Base-by-base conservation (phyloP, 768 basidiomycete genomes). In the Nidularia pulvinata region DNA sequence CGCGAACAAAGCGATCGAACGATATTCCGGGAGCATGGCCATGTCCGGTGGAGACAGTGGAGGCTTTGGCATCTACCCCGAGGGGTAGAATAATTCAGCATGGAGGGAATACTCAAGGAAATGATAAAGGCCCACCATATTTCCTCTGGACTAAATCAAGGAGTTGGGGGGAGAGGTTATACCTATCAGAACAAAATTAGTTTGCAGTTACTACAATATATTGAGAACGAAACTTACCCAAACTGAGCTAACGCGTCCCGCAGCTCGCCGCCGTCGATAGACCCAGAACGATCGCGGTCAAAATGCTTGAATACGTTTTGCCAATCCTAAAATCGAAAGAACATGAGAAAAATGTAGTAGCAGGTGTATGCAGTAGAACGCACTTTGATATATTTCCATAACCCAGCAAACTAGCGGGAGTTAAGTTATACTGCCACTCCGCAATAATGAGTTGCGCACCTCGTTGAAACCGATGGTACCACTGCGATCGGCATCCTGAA, bases 1-100 rank as follows among this genome's bases (percentile, higher is more conserved):
- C 89, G 52, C 91, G 83, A 25, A 93, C 88, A 74, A 93, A 93
- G 57, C 91, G 87, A 66, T 93, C 92, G 62, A 93, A 93, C 4
- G 85, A 81, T 72, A 93, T 91, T 0, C 89, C 89, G 1, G 78
- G 71, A 7, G 68, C 16, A 2, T 74, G 66, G 3, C 61, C 70
- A 1, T 67, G 69, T 34, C 63, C 70, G 0, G 67, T 69, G 34
- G 62, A 62, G 37, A 64, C 66, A 34, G 63, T 61, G 10, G 73
- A 57, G 39, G 82, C 87, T 89, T 83, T 80, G 58, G 79, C 67
- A 68, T 82, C 82, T 83, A 75, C 74, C 77, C 73, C 59, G 54
- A 60, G 56, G 56, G 64, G 54, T 59, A 61, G 67, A 74, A 69
- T 61, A 67, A 61, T 53, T 25, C 36, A 56, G 62, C 75, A n/a